Conservation (phyloP, 805 yeast species). For the Saccharomyces kudriavzevii region DNA sequence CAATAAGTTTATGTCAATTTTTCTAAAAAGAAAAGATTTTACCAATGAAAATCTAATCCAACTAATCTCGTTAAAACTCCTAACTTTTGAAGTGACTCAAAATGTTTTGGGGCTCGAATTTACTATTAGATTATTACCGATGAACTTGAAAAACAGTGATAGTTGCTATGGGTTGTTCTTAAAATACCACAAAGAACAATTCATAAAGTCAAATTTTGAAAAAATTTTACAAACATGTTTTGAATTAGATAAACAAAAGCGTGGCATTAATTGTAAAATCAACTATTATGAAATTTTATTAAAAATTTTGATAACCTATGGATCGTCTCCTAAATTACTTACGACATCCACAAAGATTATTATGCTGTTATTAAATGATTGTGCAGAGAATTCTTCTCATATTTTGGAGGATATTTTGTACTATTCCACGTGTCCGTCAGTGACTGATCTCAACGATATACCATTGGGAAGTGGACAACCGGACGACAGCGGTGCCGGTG, state of each 20-base stretch:
- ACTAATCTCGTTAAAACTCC: slow-evolving; percentile 21
- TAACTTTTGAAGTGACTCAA: slow-evolving; percentile 22
- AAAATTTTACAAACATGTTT: slow-evolving; percentile 12
- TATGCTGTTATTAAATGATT: slow-evolving; percentile 8
- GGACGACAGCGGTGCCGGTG: too few relatives aligned
- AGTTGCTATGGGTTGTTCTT: slow-evolving; percentile 10
- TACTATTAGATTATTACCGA: slow-evolving; percentile 10
- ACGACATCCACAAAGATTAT: slow-evolving; percentile 10
- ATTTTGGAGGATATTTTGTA: slow-evolving; percentile 14
- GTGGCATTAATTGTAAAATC: neutral
- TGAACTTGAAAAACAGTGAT: neutral
- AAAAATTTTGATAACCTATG: slow-evolving; percentile 14
- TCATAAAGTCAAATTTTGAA: slow-evolving; percentile 16
- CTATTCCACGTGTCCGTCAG: slow-evolving; percentile 2
- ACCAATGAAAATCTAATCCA: slow-evolving; percentile 14
- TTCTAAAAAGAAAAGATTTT: slow-evolving; percentile 25
- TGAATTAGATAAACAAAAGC: slow-evolving; percentile 1
- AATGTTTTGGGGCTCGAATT: slow-evolving; percentile 17
- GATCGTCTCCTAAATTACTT: slow-evolving; percentile 13
- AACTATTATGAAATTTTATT: slow-evolving; percentile 12
- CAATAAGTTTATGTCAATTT: slow-evolving; percentile 27
- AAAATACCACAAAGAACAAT: slow-evolving; percentile 18
- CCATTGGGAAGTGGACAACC: neutral
- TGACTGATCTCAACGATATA: neutral
- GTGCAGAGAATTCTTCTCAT: slow-evolving; percentile 1